Base-by-base conservation (phyloP, 2,329 filamentous ascomycete genomes). In the Beauveria scarabaeidicola region DNA sequence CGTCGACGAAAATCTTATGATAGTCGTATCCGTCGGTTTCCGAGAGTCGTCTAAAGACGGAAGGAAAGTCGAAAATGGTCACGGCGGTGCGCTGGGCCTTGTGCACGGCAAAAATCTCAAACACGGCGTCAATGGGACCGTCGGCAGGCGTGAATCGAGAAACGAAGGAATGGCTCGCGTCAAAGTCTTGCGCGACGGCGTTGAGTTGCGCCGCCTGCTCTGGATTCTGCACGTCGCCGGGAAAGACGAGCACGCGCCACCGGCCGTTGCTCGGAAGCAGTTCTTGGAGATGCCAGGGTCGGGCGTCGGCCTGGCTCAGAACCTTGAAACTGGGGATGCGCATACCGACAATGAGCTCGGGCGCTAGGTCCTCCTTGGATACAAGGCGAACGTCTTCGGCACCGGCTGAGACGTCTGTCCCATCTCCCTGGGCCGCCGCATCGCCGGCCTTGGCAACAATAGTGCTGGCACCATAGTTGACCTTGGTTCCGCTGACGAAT, bases 71-170 rank as follows among this genome's bases (percentile, higher is more conserved):
- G 21, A 81, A 67, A 7, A 84, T 66, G 55, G 83, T 79, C 0
- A 80, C 72, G 0, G 78, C 72, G 0, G 65, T 68, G 40, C 85
- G 74, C 25, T 75, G 75, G 0, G 81, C 74, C 2, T 77, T 76
- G 67, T 89, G 86, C 0, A 87, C 71, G 0, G 84, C 82, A 3
- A 89, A 67, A 0, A 88, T 73, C 36, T 88, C 84, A 38, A 89
- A 75, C 4, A 83, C 60, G 19, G 60, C 51, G 15, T 65, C 64
- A 9, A 32, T 19, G 6, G 36, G 58, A 2, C 19, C 55, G 8
- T 25, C 54, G 1, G 15, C 13, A 7, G 63, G 62, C 9, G 63
- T 64, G 53, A 60, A 61, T 6, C 53, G 21, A 5, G 29, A 36
- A 15, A 61, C 29, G 32, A 62, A 63, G 1, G 60, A 61, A 43